Conservation (phyloP, 371 early-diverging fungal genomes). For the Mortierella sp. region DNA sequence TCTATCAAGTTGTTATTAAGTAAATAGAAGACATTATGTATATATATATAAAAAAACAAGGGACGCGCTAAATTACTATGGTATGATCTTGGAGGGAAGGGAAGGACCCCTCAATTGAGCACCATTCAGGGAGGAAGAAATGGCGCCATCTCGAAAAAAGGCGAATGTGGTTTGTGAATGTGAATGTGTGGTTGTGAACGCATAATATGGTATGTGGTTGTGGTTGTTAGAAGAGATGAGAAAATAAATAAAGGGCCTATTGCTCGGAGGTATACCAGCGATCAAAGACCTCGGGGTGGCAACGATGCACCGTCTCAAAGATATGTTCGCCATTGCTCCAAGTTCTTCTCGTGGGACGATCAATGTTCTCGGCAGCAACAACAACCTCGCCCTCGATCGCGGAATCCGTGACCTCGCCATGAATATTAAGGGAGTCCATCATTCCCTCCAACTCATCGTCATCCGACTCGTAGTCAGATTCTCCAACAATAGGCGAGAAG, state of each 20-base stretch:
- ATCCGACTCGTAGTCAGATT: constrained; percentile 20
- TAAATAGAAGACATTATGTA: no score
- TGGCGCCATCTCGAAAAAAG: neutral
- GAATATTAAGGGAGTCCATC: constrained; percentile 47
- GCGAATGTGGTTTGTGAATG: neutral
- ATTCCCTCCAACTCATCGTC: constrained; percentile 26
- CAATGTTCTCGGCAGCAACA: constrained; percentile 33
- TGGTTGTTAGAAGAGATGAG: neutral
- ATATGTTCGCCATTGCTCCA: constrained; percentile 55
- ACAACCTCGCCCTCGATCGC: neutral
- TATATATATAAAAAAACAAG: neutral
- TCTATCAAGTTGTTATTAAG: neutral
- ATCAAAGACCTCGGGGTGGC: constrained; percentile 50
- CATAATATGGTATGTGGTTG: neutral
- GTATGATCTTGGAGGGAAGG: neutral
- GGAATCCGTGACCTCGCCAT: constrained; percentile 22
- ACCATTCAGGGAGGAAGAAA: neutral
- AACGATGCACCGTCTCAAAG: constrained; percentile 48
- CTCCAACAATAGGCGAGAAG: neutral
- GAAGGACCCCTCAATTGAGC: neutral
- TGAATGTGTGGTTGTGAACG: neutral
- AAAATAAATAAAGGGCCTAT: no score
- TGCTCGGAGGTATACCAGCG: constrained; percentile 38
- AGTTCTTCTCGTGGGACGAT: neutral
- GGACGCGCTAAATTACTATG: neutral